These are phyloP conservation scores for Telopea speciosissima DNA, from an alignment of 177 flowering plant genomes.

Conservation along the genomic window DNA sequence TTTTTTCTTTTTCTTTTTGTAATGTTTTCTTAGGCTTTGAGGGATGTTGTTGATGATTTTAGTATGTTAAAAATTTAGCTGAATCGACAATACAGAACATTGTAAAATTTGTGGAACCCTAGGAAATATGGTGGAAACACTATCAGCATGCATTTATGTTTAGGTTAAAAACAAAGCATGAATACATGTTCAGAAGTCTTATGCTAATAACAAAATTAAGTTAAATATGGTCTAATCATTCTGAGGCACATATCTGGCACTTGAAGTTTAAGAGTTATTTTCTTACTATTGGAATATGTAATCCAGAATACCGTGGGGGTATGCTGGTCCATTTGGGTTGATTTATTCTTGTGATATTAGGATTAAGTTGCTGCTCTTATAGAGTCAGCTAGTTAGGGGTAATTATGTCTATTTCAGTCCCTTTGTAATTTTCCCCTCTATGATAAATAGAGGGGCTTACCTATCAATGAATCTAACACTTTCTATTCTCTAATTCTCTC, in stretches of 20 bases:
- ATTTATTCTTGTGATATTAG: too few relatives aligned
- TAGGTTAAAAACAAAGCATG: not conserved
- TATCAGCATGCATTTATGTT: not conserved
- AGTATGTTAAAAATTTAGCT: not conserved
- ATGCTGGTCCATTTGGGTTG: too few relatives aligned
- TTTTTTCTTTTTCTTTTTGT: too few relatives aligned
- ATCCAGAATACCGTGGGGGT: too few relatives aligned
- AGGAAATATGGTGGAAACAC: not conserved
- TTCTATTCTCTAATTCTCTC: too few relatives aligned
- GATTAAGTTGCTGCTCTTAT: too few relatives aligned
- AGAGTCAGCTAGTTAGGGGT: too few relatives aligned
- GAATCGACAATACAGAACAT: not conserved
- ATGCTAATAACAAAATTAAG: not conserved
- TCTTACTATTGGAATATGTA: too few relatives aligned
- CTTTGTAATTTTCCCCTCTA: too few relatives aligned
- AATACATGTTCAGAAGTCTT: not conserved
- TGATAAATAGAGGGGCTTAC: too few relatives aligned
- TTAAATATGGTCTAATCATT: not conserved
- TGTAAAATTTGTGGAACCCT: not conserved
- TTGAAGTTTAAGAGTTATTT: not conserved
- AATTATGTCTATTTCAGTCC: too few relatives aligned
- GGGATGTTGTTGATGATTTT: not conserved
- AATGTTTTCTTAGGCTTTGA: not conserved
- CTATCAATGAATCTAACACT: too few relatives aligned
- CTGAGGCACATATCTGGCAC: not conserved